Evolutionary conservation across 1,284 basidiomycete genomes (phyloP).

Genomic region (Schizophyllum amplum): DNA sequence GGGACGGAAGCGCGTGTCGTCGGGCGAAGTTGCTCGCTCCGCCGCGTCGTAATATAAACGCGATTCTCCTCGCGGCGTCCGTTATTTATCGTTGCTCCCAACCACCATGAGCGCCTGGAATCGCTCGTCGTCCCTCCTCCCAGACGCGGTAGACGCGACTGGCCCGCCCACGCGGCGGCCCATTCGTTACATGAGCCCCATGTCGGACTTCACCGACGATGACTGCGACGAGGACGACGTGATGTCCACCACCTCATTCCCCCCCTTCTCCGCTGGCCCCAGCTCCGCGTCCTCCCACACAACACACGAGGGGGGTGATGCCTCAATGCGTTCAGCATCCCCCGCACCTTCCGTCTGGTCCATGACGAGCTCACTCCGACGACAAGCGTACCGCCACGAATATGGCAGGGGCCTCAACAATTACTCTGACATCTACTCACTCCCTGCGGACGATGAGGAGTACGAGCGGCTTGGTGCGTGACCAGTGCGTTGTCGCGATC

Average conservation of each 20-base stretch:
- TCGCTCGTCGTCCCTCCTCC: neutral
- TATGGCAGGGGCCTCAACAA: slow-evolving; percentile 66
- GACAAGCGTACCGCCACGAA: slow-evolving; percentile 51
- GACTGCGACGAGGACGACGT: slow-evolving; percentile 28
- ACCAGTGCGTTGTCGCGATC: neutral
- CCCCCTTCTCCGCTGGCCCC: slow-evolving; percentile 28
- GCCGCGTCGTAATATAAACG: neutral
- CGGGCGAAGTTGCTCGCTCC: neutral
- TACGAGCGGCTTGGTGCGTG: slow-evolving; percentile 54
- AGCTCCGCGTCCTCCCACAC: slow-evolving; percentile 38
- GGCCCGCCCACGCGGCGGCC: neutral
- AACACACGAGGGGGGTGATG: slow-evolving; percentile 16
- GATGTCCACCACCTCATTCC: slow-evolving; percentile 27
- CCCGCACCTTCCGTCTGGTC: slow-evolving; percentile 63
- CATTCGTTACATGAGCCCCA: neutral
- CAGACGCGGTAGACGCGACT: neutral
- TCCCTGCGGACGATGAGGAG: slow-evolving; percentile 73
- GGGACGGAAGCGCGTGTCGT: neutral
- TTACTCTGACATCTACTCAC: slow-evolving; percentile 66
- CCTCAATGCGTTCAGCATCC: slow-evolving; percentile 51
- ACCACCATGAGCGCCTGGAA: neutral
- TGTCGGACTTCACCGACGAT: slow-evolving; percentile 14
- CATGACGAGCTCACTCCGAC: slow-evolving; percentile 53
- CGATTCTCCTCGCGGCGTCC: neutral
- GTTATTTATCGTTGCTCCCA: neutral